Base-by-base conservation (phyloP, 805 yeast genomes). In the Maudiozyma saulgeensis region DNA sequence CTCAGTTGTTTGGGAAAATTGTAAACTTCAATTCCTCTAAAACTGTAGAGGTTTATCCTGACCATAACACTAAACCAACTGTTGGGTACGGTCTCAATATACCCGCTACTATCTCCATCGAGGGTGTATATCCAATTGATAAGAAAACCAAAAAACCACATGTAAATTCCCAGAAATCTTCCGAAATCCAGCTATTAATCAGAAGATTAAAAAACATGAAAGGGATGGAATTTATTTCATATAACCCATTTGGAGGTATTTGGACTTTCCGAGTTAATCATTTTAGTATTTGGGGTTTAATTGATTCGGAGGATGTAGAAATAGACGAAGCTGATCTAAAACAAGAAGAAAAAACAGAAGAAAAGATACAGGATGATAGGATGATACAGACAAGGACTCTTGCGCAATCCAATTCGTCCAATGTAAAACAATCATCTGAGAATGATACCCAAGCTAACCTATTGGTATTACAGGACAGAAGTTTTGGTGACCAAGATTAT, bases 211-310 rank as follows among this genome's bases (percentile, higher is more conserved):
- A 78, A 53, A 72, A 69, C 44, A 67, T 74, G 55, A 74, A 72
- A 34, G 96, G 90, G 6, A 87, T 84, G 82, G 81, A 82, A 53
- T 88, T 85, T 61, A 72, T 90, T 13, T 82, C 89, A 4, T 89
- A 82, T 61, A 89, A 85, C 58, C 88, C 89, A 3, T 73, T 81
- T 28, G 77, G 79, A 5, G 87, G 87, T 35, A 67, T 77, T 4
- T 89, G 90, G 88, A 80, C 83, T 1, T 89, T 87, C 67, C 78
- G 74, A 56, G 96, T 90, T 8, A 81, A 84, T 56, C 99, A 93
- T 69, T 93, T 93, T 60, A 88, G 96, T 69, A 79, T 86, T 6
- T 93, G 97, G 96, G 98, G 98, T 6, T 68, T 93, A 38, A 75
- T 83, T 16, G 85, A 81, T 54, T 87, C 82, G 25, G 80, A 75